A percentile compares a stretch with the other conserved stretches of the same genome.
Evolutionary conservation across 352 stramenopile genomes (phyloP).

Genomic region (Globisporangium polare): DNA sequence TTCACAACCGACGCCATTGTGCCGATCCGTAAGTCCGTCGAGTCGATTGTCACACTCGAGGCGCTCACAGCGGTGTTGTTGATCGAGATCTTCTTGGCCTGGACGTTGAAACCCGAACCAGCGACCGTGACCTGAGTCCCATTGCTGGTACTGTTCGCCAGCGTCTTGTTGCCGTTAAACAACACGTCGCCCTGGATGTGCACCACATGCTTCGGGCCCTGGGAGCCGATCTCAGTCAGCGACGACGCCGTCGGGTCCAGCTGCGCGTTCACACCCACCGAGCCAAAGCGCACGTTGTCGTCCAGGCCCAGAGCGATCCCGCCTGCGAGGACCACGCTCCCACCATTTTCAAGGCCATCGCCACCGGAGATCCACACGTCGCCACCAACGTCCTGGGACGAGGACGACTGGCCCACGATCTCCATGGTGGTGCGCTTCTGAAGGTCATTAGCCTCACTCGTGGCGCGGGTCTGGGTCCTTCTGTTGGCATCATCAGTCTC

Average conservation of each 20-base stretch:
- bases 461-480: background rate
- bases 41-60: conserved; percentile 40
- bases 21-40: conserved; percentile 35
- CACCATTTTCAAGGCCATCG: conserved; percentile 36
- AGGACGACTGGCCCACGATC: conserved; percentile 52
- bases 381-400: conserved; percentile 38
- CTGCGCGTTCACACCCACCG: conserved; percentile 53
- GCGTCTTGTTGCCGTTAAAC: conserved; percentile 41
- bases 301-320: conserved; percentile 28
- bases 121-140: conserved; percentile 37
- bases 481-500: conserved; percentile 7
- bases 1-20: conserved; percentile 25
- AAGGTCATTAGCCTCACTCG: conserved; percentile 11
- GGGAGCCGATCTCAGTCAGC: conserved; percentile 55
- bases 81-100: conserved; percentile 39
- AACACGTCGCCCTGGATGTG: conserved; percentile 48
- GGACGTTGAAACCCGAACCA: conserved; percentile 34
- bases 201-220: conserved; percentile 45
- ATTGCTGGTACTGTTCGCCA: conserved; percentile 25
- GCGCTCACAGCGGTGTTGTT: conserved; percentile 34
- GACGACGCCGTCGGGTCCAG: conserved; percentile 38
- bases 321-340: conserved; percentile 43
- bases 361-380: conserved; percentile 54
- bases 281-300: conserved; percentile 27
- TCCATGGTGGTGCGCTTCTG: conserved; percentile 36